Evolutionary conservation across 2,329 filamentous ascomycete genomes (phyloP), one percentile per base, ranked within the genome.

Genomic region (Lachnellula hyalina): DNA sequence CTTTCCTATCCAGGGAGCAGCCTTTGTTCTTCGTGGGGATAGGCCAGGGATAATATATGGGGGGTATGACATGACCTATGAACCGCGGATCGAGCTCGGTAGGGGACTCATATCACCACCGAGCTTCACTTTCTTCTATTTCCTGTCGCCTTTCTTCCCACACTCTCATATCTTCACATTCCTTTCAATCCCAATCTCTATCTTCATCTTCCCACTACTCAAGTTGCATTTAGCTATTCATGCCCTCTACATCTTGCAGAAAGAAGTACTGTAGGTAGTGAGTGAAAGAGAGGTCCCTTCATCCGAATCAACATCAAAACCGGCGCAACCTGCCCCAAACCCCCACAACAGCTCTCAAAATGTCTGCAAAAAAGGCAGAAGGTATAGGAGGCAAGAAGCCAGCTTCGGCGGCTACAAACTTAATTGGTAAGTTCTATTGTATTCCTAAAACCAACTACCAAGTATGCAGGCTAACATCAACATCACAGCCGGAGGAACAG

Each of bases 361-460:
- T 86, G 83, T 81, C 82, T 56, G 79, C 82, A 56, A 84, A 84
- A 68, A 78, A 72, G 61, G 76, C 73, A 58, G 75, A 78, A 66
- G 78, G 79, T 51, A 74, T 77, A 59, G 76, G 77, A 67, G 79
- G 65, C 75, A 93, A 88, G 77, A 83, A 87, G 77, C 87, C 89
- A 66, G 83, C 92, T 57, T 91, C 91, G 53, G 89, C 85, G 60
- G 92, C 92, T 45, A 92, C 89, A 47, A 96, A 96, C 74, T 76
- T 97, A 67, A 92, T 96, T 67, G 90, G 90, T 94, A 79, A 67
- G 68, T 63, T 38, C 47, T 53, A 46, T 51, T 45, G 21, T 49
- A 54, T 28, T 17, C 7, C 19, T 44, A 23, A 21, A 35, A 11
- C 9, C 17, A 19, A 6, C 23, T 34, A 25, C 5, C 34, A 23